Conservation (phyloP, 305 asterid species). For the Ruellia speciosa region DNA sequence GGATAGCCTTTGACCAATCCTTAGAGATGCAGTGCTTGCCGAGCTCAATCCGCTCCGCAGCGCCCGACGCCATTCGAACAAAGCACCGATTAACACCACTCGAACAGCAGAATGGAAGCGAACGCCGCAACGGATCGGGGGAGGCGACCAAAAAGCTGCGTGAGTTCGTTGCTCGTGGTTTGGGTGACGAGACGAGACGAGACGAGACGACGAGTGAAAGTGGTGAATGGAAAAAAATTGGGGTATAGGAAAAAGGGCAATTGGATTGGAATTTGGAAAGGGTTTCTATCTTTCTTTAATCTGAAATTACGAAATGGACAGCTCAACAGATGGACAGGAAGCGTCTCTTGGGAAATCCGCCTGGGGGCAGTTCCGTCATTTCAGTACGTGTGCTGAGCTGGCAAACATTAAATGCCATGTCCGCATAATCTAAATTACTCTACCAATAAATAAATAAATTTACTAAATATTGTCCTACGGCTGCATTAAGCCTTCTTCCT, state of each 20-base stretch:
- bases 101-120: neutral
- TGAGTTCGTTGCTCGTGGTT: constrained; percentile 31
- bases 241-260: neutral
- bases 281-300: neutral
- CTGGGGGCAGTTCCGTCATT: neutral
- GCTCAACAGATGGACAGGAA: neutral
- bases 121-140: constrained; percentile 27
- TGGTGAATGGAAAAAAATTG: neutral
- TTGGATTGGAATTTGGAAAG: neutral
- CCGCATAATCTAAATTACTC: too few relatives aligned
- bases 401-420: neutral
- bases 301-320: neutral
- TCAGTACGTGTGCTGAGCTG: neutral
- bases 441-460: too few relatives aligned
- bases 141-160: constrained; percentile 14
- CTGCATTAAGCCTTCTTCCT: too few relatives aligned
- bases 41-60: constrained; percentile 65
- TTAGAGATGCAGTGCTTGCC: constrained; percentile 79
- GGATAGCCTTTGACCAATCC: constrained; percentile 99
- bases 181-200: constrained; percentile 24
- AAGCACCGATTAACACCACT: neutral
- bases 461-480: too few relatives aligned
- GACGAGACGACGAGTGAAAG: constrained; percentile 5
- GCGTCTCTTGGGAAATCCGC: neutral
- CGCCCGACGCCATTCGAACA: constrained; percentile 52